These are phyloP conservation scores for Helminthosporium solani DNA, from an alignment of 2,329 filamentous ascomycete genomes.

Conservation along the genomic window DNA sequence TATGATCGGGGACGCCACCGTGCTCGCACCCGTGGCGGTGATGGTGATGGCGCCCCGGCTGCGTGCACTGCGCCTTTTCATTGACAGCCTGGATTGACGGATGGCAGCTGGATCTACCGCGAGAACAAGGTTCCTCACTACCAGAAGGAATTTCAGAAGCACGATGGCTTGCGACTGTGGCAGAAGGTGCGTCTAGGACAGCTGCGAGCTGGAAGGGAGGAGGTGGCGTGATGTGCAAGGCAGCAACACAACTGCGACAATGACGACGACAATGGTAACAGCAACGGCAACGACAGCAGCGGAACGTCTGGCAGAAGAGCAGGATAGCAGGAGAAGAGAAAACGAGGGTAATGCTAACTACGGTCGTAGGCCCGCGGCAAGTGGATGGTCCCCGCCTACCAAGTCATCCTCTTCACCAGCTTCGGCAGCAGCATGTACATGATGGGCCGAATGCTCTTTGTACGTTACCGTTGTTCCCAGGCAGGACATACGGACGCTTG, in stretches of 20 bases:
- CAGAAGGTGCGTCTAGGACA: slow-evolving; percentile 64
- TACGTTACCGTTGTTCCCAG: slow-evolving; percentile 24
- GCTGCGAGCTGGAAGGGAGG: slow-evolving; percentile 12
- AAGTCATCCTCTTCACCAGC: slow-evolving; percentile 62
- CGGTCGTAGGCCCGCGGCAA: slow-evolving; percentile 61
- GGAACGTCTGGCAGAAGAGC: slow-evolving; percentile 2
- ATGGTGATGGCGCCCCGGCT: slow-evolving; percentile 11
- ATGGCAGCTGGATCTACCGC: slow-evolving; percentile 58
- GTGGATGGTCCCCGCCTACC: slow-evolving; percentile 67
- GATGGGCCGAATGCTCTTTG: slow-evolving; percentile 68
- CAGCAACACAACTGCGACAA: too few relatives aligned
- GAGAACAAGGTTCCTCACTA: slow-evolving; percentile 74
- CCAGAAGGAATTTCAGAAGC: slow-evolving; percentile 73
- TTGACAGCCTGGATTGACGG: slow-evolving; percentile 32
- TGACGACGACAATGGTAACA: too few relatives aligned
- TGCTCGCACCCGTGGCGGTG: too few relatives aligned
- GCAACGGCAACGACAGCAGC: too few relatives aligned
- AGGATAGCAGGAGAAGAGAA: background rate
- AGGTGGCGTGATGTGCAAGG: background rate
- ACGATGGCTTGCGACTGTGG: slow-evolving; percentile 73
- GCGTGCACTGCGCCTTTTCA: slow-evolving; percentile 9
- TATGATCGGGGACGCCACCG: background rate
- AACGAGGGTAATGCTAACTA: slow-evolving; percentile 15
- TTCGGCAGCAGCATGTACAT: slow-evolving; percentile 69
- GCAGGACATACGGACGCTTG: background rate